Evolutionary conservation across 2,329 filamentous ascomycete genomes (phyloP).

Genomic region (Xylariaceae sp.): DNA sequence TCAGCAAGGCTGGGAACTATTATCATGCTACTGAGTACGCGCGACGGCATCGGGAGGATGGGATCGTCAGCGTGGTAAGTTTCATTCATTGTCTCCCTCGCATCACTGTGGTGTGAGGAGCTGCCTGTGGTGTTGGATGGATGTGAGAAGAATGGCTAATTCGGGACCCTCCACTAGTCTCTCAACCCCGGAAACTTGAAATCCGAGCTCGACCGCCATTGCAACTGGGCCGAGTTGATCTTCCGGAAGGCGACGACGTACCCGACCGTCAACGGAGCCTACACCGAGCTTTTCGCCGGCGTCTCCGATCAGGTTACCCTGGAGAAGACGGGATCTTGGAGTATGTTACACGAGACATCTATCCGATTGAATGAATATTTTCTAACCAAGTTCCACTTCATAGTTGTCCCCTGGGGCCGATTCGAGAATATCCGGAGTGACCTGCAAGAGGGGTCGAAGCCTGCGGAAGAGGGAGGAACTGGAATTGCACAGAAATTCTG

Average conservation of each 20-base stretch:
- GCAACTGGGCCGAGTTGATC: conserved; percentile 15
- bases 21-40: conserved; percentile 28
- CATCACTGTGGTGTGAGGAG: too few species aligned
- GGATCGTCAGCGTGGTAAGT: conserved; percentile 26
- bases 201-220: conserved; percentile 25
- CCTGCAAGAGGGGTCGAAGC: conserved; percentile 28
- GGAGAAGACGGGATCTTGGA: conserved; percentile 28
- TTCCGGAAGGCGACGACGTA: conserved; percentile 19
- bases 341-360: conserved; percentile 19
- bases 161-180: conserved; percentile 10
- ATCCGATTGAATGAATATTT: background rate
- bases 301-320: conserved; percentile 32
- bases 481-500: conserved; percentile 37
- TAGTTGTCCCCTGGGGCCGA: conserved; percentile 44
- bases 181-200: conserved; percentile 28
- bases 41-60: conserved; percentile 21
- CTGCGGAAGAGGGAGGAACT: conserved; percentile 33
- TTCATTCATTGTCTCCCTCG: background rate
- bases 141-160: conserved; percentile 6
- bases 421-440: conserved; percentile 30
- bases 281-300: conserved; percentile 39
- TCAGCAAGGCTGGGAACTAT: conserved; percentile 29
- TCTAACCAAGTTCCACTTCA: background rate
- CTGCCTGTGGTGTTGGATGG: too few species aligned
- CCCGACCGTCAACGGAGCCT: conserved; percentile 32